Evolutionary conservation across 2,329 filamentous ascomycete genomes (phyloP), one percentile per base, ranked within the genome.

Genomic region (Rasamsonia emersonii): DNA sequence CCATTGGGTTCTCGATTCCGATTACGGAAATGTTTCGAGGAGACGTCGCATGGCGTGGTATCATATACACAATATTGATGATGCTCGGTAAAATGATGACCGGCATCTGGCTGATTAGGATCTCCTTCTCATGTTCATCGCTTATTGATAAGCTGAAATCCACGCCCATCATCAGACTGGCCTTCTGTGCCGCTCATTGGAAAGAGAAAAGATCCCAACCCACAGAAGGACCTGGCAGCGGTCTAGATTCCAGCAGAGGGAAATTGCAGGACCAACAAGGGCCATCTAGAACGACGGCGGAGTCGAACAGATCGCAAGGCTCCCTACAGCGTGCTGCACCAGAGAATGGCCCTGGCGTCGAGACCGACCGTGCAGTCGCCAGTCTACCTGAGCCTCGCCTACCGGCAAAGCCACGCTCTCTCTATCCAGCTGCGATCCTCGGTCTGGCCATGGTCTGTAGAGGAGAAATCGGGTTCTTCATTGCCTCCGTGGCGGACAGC

Each of bases 401-500:
- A 2, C 49, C 59, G 4, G 47, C 59, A 0, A 74, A 71, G 28
- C 72, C 76, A 0, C 54, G 69, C 3, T 85, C 79, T 0, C 58
- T 83, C 1, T 79, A 85, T 39, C 80, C 82, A 0, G 69, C 76
- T 0, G 65, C 70, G 0, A 75, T 88, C 3, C 58, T 88, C 0
- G 77, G 77, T 0, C 63, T 71, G 11, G 74, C 74, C 3, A 89
- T 89, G 82, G 72, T 81, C 0, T 75, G 82, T 0, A 68, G 82
- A n/a, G 82, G 83, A 1, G 83, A 91, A 51, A 84, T 89, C 19
- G 82, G 82, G 0, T 86, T 86, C 39, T 54, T 89, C 25, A 84
- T 91, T 39, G 77, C 78, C 1, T 75, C 78, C 0, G 54, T 86
- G 0, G 79, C 79, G 0, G 69, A 83, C 45, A 67, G 58, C 4